These are phyloP conservation scores for Dipodascopsis uninucleata DNA, from an alignment of 805 yeast genomes.

Conservation along the genomic window DNA sequence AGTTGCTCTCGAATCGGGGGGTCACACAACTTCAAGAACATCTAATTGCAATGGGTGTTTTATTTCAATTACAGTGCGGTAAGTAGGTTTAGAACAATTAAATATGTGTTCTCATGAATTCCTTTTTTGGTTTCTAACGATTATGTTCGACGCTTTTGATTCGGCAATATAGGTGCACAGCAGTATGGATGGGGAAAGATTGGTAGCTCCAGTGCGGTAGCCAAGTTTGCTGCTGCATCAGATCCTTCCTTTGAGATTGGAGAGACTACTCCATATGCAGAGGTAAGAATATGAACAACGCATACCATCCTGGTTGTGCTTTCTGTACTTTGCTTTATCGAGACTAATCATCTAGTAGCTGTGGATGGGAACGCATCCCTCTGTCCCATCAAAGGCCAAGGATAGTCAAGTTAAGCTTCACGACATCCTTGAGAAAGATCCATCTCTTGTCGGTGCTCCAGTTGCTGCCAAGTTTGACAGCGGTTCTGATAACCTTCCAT, in stretches of 20 bases:
- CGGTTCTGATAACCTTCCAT: conserved; percentile 77
- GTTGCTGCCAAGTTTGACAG: conserved; percentile 56
- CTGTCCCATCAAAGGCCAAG: conserved; percentile 69
- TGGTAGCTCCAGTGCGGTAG: conserved; percentile 83
- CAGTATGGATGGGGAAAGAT: conserved; percentile 48
- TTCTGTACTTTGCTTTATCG: neutral
- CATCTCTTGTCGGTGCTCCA: conserved; percentile 51
- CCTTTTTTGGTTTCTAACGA: too few species aligned
- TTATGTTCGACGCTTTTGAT: too few species aligned
- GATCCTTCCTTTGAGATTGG: conserved; percentile 60
- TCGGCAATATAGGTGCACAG: conserved; percentile 19
- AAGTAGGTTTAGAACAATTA: conserved; percentile 11
- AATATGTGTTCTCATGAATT: neutral
- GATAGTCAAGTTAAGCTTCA: conserved; percentile 58
- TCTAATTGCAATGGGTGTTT: conserved; percentile 14
- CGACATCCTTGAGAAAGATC: conserved; percentile 61
- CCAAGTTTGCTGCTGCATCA: conserved; percentile 73
- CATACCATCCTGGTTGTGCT: neutral
- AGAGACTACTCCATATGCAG: conserved; percentile 86
- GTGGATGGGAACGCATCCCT: conserved; percentile 99
- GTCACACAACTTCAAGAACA: too few species aligned
- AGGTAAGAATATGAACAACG: conserved; percentile 35
- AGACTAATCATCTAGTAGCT: conserved; percentile 39
- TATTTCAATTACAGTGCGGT: conserved; percentile 40
- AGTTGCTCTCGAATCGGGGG: too few species aligned